These are phyloP conservation scores for Boletus huronensis DNA, from an alignment of 768 basidiomycete species.

Conservation along the genomic window DNA sequence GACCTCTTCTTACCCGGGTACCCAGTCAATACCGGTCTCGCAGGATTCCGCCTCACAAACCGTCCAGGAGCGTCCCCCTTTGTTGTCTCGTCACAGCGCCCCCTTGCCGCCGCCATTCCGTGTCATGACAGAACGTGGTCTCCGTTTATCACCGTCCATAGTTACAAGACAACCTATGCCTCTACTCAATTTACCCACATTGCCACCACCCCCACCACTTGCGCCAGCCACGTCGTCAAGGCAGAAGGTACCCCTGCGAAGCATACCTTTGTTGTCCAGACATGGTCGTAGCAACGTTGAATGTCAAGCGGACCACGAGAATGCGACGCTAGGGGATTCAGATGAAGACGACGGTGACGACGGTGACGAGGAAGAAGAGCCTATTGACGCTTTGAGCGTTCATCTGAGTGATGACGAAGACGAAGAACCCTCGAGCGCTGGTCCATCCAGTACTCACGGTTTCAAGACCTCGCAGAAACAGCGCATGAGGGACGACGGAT, in stretches of 20 bases:
- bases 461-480: conserved; percentile 12
- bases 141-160: conserved; percentile 45
- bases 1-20: background rate
- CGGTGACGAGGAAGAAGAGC: conserved; percentile 33
- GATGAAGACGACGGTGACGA: conserved; percentile 37
- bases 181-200: conserved; percentile 47
- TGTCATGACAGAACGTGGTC: conserved; percentile 34
- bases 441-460: conserved; percentile 9
- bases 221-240: conserved; percentile 10
- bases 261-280: conserved; percentile 53
- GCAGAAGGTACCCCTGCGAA: conserved; percentile 37
- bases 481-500: conserved; percentile 1
- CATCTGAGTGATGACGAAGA: conserved; percentile 39
- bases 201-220: conserved; percentile 37
- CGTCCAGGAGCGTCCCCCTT: conserved; percentile 1
- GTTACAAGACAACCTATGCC: conserved; percentile 45
- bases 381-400: conserved; percentile 32
- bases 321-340: conserved; percentile 22
- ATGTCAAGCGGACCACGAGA: conserved; percentile 20
- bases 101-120: conserved; percentile 22
- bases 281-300: conserved; percentile 30
- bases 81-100: conserved; percentile 9
- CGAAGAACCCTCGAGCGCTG: conserved; percentile 26
- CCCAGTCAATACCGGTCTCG: background rate
- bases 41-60: background rate